Evolutionary conservation across 345 rosid species (phyloP), one percentile per base, ranked within the genome.

Genomic region (Rhodamnia rubescens): DNA sequence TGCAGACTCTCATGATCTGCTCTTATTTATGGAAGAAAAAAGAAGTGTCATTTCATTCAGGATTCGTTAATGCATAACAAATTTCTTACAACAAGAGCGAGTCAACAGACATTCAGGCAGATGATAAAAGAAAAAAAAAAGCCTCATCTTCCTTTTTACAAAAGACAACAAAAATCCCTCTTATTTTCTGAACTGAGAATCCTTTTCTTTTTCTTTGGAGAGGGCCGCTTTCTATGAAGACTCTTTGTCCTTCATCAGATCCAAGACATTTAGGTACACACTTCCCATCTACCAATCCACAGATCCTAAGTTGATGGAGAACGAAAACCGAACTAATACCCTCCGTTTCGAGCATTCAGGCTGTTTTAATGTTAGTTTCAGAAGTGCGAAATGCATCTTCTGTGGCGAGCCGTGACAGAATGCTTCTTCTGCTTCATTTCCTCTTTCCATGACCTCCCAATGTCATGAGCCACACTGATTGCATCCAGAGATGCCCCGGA

Each of bases 401-500:
- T 93, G 82, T 93, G 96, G 86, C 96, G 89, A 74, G 94, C 92
- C 1, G 91, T 52, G 57, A 51, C 93, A 8, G 89, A 87, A 14
- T 90, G 84, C 87, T 89, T 92, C 84, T 90, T 95, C 59, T 90
- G 93, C 86, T 90, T 92, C 55, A 97, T 95, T 87, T 93, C 99
- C 86, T 92, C 92, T 74, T 92, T 93, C 99, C 98, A 96, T 56
- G 88, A 87, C 50, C 81, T 87, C 80, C 95, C 92, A 83, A 94
- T 95, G 56, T 95, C 99, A 80, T 90, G 92, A 47, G 95, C 94
- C 26, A 94, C 94, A 86, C 89, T 92, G 53, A 91, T 83, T 18
- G 99, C 95, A 84, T 96, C 98, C 5, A 91, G 82, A 4, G 96
- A 93, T 53, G 96, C 96, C 74, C 99, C 99, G 24, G 97, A 93